These are phyloP conservation scores for Serendipita sp. DNA, from an alignment of 768 basidiomycete genomes.

Conservation along the genomic window DNA sequence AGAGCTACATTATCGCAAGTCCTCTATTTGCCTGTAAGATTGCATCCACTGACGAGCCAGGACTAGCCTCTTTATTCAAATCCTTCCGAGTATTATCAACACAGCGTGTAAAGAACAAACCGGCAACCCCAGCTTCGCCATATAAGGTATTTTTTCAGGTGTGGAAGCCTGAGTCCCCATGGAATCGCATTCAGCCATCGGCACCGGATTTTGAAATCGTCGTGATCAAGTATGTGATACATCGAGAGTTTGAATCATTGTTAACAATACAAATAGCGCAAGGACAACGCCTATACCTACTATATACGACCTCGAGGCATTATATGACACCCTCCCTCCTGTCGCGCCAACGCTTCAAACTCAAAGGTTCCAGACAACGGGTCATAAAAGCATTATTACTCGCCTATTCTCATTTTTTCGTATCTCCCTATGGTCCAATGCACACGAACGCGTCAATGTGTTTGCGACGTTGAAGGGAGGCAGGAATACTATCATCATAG, in stretches of 20 bases:
- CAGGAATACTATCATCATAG: slow-evolving; percentile 67
- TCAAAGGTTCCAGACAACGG: background rate
- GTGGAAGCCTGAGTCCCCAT: slow-evolving; percentile 81
- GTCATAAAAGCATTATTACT: background rate
- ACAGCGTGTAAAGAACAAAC: slow-evolving; percentile 14
- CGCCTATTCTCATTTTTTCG: background rate
- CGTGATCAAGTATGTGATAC: slow-evolving; percentile 55
- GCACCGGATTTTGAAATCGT: slow-evolving; percentile 76
- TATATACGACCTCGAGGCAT: slow-evolving; percentile 52
- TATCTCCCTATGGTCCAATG: background rate
- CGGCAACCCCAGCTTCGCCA: slow-evolving; percentile 40
- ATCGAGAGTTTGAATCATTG: no score
- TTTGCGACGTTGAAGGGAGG: slow-evolving; percentile 73
- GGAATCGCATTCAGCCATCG: slow-evolving; percentile 58
- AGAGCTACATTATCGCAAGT: slow-evolving; percentile 31
- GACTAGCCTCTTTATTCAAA: slow-evolving; percentile 47
- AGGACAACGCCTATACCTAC: slow-evolving; percentile 70
- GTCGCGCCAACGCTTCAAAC: slow-evolving; percentile 36
- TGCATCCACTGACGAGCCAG: no score
- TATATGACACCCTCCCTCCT: slow-evolving; percentile 55
- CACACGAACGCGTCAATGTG: slow-evolving; percentile 31
- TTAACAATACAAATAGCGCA: slow-evolving; percentile 33
- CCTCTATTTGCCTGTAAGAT: slow-evolving; percentile 18
- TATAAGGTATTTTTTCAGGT: slow-evolving; percentile 80
- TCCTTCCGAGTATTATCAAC: slow-evolving; percentile 52